A percentile compares a stretch with the other conserved stretches of the same genome.
Conservation (phyloP, 1,139 yeast species). For the Taphrina populina region DNA sequence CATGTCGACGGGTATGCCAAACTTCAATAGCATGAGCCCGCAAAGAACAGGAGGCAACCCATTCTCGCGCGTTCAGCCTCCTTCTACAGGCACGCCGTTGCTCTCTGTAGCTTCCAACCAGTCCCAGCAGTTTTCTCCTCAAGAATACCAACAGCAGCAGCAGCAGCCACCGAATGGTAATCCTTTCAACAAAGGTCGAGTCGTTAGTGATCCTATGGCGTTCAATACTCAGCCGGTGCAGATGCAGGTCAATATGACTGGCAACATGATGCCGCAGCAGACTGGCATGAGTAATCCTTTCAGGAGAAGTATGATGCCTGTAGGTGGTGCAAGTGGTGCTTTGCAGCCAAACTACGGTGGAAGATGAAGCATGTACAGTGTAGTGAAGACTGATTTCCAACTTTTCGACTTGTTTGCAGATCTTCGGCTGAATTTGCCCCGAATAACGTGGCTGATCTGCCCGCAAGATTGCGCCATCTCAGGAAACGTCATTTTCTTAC, state of each 20-base stretch:
- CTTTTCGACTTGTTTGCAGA: no score
- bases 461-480: no score
- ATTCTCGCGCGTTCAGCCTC: slow-evolving; percentile 12
- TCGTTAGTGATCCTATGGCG: slow-evolving; percentile 5
- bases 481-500: no score
- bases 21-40: slow-evolving; percentile 6
- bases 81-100: slow-evolving; percentile 1
- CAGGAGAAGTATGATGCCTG: slow-evolving; percentile 37
- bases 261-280: slow-evolving; percentile 35
- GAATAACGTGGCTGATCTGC: no score
- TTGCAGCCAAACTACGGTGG: background rate
- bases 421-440: no score
- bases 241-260: slow-evolving; percentile 10
- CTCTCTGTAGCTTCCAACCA: background rate
- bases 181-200: slow-evolving; percentile 10
- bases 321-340: background rate
- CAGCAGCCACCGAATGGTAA: background rate
- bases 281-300: slow-evolving; percentile 39
- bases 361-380: slow-evolving; percentile 4
- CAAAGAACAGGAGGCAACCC: slow-evolving; percentile 32
- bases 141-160: slow-evolving; percentile 1
- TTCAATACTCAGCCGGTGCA: background rate
- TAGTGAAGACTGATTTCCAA: no score
- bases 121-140: background rate
- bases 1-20: background rate